A percentile compares a stretch with the other conserved stretches of the same genome.
Conservation (phyloP, 352 stramenopile species). For the Albugo candida region DNA sequence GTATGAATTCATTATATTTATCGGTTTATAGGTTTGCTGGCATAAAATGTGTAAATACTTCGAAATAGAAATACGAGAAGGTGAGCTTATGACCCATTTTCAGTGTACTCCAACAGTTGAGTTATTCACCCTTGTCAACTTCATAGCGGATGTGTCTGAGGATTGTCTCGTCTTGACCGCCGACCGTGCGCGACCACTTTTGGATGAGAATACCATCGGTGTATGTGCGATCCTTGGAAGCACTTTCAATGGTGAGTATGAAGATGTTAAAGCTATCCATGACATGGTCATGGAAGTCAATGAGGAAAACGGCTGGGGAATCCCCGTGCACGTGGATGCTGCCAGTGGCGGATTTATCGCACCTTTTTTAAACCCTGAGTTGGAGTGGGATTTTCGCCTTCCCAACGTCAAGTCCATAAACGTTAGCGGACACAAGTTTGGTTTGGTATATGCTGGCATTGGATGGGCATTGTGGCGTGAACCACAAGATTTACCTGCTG, state of each 20-base stretch:
- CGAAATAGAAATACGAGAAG: conserved; percentile 79
- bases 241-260: conserved; percentile 87
- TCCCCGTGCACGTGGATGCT: conserved; percentile 83
- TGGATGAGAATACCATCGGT: conserved; percentile 87
- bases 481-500: conserved; percentile 49
- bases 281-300: conserved; percentile 75
- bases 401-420: conserved; percentile 87
- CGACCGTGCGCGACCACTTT: conserved; percentile 39
- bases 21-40: conserved; percentile 61
- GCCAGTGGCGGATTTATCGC: conserved; percentile 84
- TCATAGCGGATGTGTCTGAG: conserved; percentile 50
- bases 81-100: conserved; percentile 1
- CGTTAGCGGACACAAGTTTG: conserved; percentile 89
- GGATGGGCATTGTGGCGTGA: conserved; percentile 85
- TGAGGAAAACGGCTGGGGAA: conserved; percentile 55
- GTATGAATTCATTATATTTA: background rate
- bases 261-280: conserved; percentile 82
- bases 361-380: conserved; percentile 75
- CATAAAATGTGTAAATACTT: conserved; percentile 92
- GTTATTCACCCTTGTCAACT: background rate
- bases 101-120: background rate
- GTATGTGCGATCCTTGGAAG: conserved; percentile 82
- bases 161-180: conserved; percentile 75
- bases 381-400: conserved; percentile 81
- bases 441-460: conserved; percentile 84